Percentiles rank a stretch among this genome's conserved stretches.
Evolutionary conservation across 129 eudicot species (phyloP).

Genomic region (Chrysanthemum seticuspe): DNA sequence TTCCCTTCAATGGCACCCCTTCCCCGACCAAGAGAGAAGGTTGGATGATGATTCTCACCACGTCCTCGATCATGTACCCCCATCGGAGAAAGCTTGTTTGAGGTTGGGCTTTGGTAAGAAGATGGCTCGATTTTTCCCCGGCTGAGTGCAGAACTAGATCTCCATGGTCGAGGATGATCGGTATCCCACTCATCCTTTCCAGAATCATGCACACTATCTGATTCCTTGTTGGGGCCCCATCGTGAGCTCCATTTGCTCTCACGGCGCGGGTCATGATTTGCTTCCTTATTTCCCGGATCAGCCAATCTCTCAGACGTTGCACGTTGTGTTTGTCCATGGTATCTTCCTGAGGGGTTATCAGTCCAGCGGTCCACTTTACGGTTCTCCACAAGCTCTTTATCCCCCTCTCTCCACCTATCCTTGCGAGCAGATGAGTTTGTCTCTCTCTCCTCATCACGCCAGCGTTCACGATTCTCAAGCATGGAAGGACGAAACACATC

Average conservation of each 20-base stretch:
- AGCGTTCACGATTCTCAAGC: constrained; percentile 79
- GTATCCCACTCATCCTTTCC: constrained; percentile 69
- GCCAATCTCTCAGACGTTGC: constrained; percentile 60
- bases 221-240: constrained; percentile 84
- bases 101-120: constrained; percentile 45
- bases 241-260: constrained; percentile 92
- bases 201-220: constrained; percentile 42
- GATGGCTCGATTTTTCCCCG: constrained; percentile 70
- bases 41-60: constrained; percentile 47
- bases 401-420: constrained; percentile 90
- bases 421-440: constrained; percentile 53
- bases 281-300: constrained; percentile 66
- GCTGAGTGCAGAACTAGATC: constrained; percentile 61
- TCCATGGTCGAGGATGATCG: constrained; percentile 88
- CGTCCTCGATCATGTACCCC: constrained; percentile 79
- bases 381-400: constrained; percentile 60
- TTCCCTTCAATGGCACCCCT: constrained; percentile 46
- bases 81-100: constrained; percentile 51
- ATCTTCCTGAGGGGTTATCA: constrained; percentile 55
- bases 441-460: constrained; percentile 99
- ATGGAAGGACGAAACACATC: constrained; percentile 88
- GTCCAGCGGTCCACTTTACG: constrained; percentile 72
- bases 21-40: constrained; percentile 67
- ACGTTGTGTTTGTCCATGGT: constrained; percentile 68
- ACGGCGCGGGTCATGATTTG: constrained; percentile 65